Base-by-base conservation (phyloP, 768 basidiomycete genomes). In the Trametes maxima region DNA sequence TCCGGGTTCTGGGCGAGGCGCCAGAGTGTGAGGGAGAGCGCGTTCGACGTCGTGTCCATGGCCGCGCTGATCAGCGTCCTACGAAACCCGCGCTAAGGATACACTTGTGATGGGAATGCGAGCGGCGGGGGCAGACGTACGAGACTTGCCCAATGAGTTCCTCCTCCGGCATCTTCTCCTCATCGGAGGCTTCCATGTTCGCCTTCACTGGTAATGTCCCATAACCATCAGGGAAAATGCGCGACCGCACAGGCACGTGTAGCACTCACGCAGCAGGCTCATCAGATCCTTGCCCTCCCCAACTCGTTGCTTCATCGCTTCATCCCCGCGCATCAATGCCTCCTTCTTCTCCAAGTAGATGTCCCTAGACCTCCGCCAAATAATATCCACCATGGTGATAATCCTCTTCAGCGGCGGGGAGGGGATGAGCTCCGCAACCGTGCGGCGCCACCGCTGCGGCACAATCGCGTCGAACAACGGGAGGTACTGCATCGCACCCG, bases 241-340 rank as follows among this genome's bases (percentile, higher is more conserved):
- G 39, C 14, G 3, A 2, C 2, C 39, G 12, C 39, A 4, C 12
- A 4, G 12, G 39, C 12, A 40, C 39, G 39, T 40, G 39, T 33
- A 33, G 2, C 39, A 46, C 45, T 46, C 64, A 84, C 82, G 70
- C 24, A 82, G 63, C 47, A 82, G 72, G 54, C 77, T 81, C 63
- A 82, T 81, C 22, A 85, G 76, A 69, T 84, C 82, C 59, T 78
- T 82, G 13, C 66, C 74, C 69, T 74, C 53, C 43, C 65, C 53
- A 62, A 73, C 60, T 58, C 70, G 56, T 53, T 71, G 48, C 53
- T 52, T 19, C 52, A 72, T 57, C 10, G 70, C 67, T 14, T 72
- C 72, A n/a, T 76, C 46, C 33, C 64, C 69, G 22, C 54, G 44
- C 21, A 56, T 44, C 74, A 65, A 35, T 48, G 74, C 73, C 21